Conservation (phyloP, 1,139 yeast genomes). For the Yamadazyma oceani region DNA sequence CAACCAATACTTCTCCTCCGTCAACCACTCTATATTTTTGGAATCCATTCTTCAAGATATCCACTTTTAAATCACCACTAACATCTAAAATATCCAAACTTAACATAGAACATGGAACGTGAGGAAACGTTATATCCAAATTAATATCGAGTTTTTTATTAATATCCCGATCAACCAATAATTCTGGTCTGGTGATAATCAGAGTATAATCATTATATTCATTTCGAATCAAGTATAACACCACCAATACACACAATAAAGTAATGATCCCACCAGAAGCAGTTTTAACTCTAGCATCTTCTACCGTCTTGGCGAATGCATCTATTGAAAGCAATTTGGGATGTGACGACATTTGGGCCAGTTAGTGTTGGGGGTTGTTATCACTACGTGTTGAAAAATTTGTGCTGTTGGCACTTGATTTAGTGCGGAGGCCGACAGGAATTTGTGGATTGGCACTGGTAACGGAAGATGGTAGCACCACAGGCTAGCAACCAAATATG, state of each 20-base stretch:
- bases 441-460: not conserved
- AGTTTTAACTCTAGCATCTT: constrained; percentile 87
- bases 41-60: constrained; percentile 70
- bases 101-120: constrained; percentile 74
- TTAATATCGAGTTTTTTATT: constrained; percentile 74
- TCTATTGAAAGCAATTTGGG: constrained; percentile 68
- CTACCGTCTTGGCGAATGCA: constrained; percentile 92
- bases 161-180: constrained; percentile 86
- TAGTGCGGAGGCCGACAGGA: no score
- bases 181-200: constrained; percentile 71
- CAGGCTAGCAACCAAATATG: constrained; percentile 10
- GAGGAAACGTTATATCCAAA: constrained; percentile 78
- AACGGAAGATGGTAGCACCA: not conserved
- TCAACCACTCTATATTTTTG: constrained; percentile 53
- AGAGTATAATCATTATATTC: constrained; percentile 77
- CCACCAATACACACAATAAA: constrained; percentile 61
- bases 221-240: constrained; percentile 60
- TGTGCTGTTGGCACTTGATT: no score
- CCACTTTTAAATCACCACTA: constrained; percentile 79
- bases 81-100: constrained; percentile 65
- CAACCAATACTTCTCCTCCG: constrained; percentile 30
- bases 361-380: not conserved
- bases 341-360: constrained; percentile 32
- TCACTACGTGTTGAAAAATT: not conserved
- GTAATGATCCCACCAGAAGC: constrained; percentile 90